A percentile compares a stretch with the other conserved stretches of the same genome.
Conservation (phyloP, 768 basidiomycete species). For the Auricularia auricula-judae region DNA sequence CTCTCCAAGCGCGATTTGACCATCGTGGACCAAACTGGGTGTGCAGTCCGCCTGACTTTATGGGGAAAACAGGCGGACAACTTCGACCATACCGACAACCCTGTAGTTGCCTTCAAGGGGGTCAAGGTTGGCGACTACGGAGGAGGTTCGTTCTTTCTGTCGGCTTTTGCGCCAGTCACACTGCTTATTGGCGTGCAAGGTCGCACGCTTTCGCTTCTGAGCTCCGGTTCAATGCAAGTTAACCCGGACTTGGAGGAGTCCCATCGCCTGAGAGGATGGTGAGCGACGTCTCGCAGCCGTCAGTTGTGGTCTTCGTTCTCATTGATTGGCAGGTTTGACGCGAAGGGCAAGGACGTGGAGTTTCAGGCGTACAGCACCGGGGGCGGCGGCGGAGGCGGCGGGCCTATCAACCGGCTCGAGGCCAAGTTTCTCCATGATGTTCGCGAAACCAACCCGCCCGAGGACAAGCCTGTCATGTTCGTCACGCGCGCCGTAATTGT, state of each 20-base stretch:
- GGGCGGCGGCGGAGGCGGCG: slow-evolving; percentile 26
- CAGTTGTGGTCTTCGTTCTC: not conserved
- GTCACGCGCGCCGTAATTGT: slow-evolving; percentile 72
- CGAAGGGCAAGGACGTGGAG: slow-evolving; percentile 42
- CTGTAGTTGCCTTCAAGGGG: slow-evolving; percentile 88
- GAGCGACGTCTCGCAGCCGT: slow-evolving; percentile 8
- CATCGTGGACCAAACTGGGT: slow-evolving; percentile 75
- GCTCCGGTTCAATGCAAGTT: slow-evolving; percentile 68
- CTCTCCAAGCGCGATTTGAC: slow-evolving; percentile 82
- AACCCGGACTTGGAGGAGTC: slow-evolving; percentile 91
- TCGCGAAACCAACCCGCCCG: slow-evolving; percentile 65
- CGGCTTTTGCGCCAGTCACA: too few species aligned
- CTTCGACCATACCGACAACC: slow-evolving; percentile 44
- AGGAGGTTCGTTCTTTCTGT: slow-evolving; percentile 34
- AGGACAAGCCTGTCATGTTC: slow-evolving; percentile 73
- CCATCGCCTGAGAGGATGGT: slow-evolving; percentile 81
- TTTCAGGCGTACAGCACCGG: slow-evolving; percentile 56
- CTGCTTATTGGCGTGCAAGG: slow-evolving; percentile 29
- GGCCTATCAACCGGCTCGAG: slow-evolving; percentile 57
- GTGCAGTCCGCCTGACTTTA: slow-evolving; percentile 71
- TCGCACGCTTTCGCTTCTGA: slow-evolving; percentile 74
- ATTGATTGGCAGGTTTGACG: slow-evolving; percentile 45
- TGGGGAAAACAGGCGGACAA: slow-evolving; percentile 95
- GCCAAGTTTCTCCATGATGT: slow-evolving; percentile 66
- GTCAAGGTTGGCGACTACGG: slow-evolving; percentile 89